These are phyloP conservation scores for Mycena sanguinolenta DNA, from an alignment of 768 basidiomycete genomes.

Conservation along the genomic window DNA sequence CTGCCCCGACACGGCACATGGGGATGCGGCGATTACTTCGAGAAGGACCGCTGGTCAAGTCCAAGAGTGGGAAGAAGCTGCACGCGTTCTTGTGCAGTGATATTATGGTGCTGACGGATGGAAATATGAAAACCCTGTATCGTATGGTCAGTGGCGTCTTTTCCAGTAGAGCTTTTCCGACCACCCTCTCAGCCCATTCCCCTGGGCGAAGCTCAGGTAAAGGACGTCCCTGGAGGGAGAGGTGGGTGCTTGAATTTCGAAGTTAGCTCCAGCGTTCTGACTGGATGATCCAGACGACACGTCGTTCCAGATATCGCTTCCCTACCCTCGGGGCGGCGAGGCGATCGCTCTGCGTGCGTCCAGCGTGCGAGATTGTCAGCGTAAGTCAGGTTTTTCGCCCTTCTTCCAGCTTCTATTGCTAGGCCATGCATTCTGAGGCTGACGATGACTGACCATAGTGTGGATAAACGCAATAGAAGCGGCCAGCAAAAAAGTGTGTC, in stretches of 20 bases:
- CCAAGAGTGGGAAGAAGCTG: slow-evolving; percentile 86
- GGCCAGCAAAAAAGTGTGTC: slow-evolving; percentile 53
- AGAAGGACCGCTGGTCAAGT: slow-evolving; percentile 83
- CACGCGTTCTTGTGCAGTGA: slow-evolving; percentile 89
- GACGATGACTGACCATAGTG: slow-evolving; percentile 38
- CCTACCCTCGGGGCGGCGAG: slow-evolving; percentile 83
- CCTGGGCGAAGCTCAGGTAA: slow-evolving; percentile 74
- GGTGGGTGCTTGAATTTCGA: slow-evolving; percentile 50
- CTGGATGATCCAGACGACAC: slow-evolving; percentile 66
- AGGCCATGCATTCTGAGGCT: background rate
- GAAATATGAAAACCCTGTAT: slow-evolving; percentile 76
- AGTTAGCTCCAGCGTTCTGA: background rate
- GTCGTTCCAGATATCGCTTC: slow-evolving; percentile 74
- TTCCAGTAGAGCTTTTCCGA: background rate
- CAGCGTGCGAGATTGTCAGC: slow-evolving; percentile 70
- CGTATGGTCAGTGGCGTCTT: slow-evolving; percentile 73
- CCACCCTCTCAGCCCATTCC: slow-evolving; percentile 73
- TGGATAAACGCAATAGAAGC: slow-evolving; percentile 50
- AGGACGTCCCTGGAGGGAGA: slow-evolving; percentile 62
- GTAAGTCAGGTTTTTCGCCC: slow-evolving; percentile 40
- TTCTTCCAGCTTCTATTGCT: background rate
- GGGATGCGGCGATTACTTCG: slow-evolving; percentile 85
- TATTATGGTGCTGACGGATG: slow-evolving; percentile 88
- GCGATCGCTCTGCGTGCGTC: slow-evolving; percentile 70
- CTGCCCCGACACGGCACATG: slow-evolving; percentile 87